Percentiles rank a stretch among this genome's conserved stretches.
These are phyloP conservation scores for Quambalaria eucalypti DNA, from an alignment of 1,284 basidiomycete species.

Conservation along the genomic window DNA sequence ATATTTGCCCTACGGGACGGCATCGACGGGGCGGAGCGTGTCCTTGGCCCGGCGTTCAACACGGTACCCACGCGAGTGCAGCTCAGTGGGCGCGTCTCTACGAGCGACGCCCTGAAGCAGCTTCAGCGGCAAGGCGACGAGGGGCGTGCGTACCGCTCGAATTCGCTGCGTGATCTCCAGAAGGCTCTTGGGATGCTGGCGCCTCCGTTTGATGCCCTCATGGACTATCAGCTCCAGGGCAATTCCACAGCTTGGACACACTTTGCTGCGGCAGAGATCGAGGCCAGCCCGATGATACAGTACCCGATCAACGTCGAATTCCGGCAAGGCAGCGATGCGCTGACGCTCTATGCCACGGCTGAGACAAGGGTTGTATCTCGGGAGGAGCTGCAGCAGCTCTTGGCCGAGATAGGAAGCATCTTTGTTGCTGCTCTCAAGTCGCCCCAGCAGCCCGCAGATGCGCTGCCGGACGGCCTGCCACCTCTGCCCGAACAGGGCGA, in stretches of 20 bases:
- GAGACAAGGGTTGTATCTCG: constrained; percentile 11
- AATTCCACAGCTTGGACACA: not conserved
- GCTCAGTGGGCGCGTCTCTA: constrained; percentile 8
- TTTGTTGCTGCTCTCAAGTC: constrained; percentile 8
- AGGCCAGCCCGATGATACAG: constrained; percentile 8
- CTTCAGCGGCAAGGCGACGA: constrained; percentile 25
- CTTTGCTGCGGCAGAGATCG: not conserved
- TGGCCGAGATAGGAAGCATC: constrained; percentile 15
- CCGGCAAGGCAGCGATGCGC: constrained; percentile 12
- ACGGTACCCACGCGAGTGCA: constrained; percentile 30
- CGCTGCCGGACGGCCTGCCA: not conserved
- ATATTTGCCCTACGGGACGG: constrained; percentile 31
- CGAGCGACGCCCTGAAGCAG: constrained; percentile 6
- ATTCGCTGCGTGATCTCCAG: constrained; percentile 30
- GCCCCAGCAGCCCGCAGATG: not conserved
- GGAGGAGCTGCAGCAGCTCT: constrained; percentile 6
- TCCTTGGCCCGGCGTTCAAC: constrained; percentile 39
- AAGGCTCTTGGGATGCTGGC: constrained; percentile 3
- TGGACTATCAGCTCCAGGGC: constrained; percentile 28
- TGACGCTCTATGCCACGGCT: constrained; percentile 24
- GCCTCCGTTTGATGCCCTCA: constrained; percentile 32
- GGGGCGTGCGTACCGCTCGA: constrained; percentile 26
- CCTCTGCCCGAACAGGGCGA: not conserved
- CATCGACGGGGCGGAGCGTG: constrained; percentile 21
- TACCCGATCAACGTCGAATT: constrained; percentile 38